Conservation (phyloP, 257 asterid species). For the Capsicum baccatum region DNA sequence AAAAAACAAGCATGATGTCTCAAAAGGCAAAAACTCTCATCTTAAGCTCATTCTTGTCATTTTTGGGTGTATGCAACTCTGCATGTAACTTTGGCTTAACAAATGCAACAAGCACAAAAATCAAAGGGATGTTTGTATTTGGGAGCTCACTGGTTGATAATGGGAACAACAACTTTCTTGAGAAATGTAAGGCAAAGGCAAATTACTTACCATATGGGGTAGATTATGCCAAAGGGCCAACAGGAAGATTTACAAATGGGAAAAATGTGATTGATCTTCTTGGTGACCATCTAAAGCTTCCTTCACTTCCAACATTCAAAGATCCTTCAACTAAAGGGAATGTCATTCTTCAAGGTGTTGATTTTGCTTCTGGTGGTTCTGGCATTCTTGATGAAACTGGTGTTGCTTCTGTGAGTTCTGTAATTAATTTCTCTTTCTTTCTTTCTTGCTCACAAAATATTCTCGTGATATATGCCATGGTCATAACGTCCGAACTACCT, state of each 20-base stretch:
- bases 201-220: slow-evolving; percentile 71
- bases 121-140: slow-evolving; percentile 75
- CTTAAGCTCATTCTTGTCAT: neutral
- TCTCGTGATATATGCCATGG: neutral
- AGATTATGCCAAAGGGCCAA: slow-evolving; percentile 53
- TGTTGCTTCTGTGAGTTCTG: slow-evolving; percentile 50
- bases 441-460: neutral
- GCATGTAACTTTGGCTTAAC: neutral
- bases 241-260: slow-evolving; percentile 79
- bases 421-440: neutral
- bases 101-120: slow-evolving; percentile 27
- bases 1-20: neutral
- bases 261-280: slow-evolving; percentile 62
- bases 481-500: no score
- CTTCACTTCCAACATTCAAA: slow-evolving; percentile 58
- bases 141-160: slow-evolving; percentile 86
- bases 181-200: slow-evolving; percentile 58
- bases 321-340: slow-evolving; percentile 70
- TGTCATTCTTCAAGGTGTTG: slow-evolving; percentile 61
- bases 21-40: slow-evolving; percentile 7
- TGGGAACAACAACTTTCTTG: slow-evolving; percentile 74
- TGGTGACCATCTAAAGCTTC: slow-evolving; percentile 51
- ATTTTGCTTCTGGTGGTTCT: slow-evolving; percentile 83
- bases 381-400: slow-evolving; percentile 84
- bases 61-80: neutral